Percentiles rank a stretch among this genome's conserved stretches.
phyloP scores from a whole-genome alignment of 805 yeast species.

The Naumovozyma castellii region DNA sequence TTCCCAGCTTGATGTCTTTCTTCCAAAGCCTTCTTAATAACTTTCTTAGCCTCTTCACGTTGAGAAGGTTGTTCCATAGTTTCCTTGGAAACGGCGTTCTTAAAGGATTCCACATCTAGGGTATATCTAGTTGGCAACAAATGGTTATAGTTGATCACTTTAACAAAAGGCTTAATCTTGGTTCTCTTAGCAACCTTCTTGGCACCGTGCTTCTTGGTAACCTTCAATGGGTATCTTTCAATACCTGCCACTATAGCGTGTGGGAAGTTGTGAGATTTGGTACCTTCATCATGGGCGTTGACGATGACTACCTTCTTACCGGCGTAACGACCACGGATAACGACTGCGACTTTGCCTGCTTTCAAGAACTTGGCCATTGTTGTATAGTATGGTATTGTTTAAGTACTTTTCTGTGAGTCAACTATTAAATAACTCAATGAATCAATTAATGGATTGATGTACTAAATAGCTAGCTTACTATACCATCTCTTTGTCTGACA shows the following conservation, averaged over 20 bases:
- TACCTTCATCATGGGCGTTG: conserved; percentile 96
- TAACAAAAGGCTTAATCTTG: conserved; percentile 97
- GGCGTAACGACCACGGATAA: conserved; percentile 99
- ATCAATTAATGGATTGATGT: no score
- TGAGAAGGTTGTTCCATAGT: conserved; percentile 95
- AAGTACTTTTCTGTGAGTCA: no score
- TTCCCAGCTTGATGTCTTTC: conserved; percentile 99
- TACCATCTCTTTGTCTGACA: no score
- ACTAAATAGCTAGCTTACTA: no score
- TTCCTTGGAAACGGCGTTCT: conserved; percentile 83
- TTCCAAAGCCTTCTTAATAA: conserved; percentile 97
- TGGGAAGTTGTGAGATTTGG: conserved; percentile 97
- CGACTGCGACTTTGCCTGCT: conserved; percentile 99
- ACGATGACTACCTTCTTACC: conserved; percentile 99
- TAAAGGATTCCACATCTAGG: conserved; percentile 91
- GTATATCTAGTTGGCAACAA: conserved; percentile 99
- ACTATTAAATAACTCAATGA: no score
- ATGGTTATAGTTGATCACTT: conserved; percentile 99
- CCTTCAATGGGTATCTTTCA: conserved; percentile 96
- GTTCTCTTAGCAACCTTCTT: conserved; percentile 97
- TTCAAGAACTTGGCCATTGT: conserved; percentile 97
- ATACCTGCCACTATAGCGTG: conserved; percentile 99
- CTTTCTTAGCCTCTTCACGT: conserved; percentile 98
- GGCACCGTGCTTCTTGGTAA: conserved; percentile 87
- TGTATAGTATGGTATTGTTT: conserved; percentile 30